Percentiles rank a stretch among this genome's conserved stretches.
phyloP scores from a whole-genome alignment of 345 rosid genomes.

The Punica granatum region DNA sequence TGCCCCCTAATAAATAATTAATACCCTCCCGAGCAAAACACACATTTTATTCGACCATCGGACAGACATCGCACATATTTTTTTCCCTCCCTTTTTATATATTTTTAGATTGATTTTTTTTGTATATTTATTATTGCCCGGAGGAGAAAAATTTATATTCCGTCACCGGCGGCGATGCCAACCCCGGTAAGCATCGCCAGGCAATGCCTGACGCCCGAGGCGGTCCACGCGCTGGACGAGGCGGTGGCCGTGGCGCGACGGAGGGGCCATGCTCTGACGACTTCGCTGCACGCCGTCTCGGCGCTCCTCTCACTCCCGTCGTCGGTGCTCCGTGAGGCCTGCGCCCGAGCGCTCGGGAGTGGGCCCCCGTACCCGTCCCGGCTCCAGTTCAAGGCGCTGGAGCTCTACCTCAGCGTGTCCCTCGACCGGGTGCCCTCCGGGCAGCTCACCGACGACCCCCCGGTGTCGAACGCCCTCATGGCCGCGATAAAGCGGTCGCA shows the following conservation, averaged over 20 bases:
- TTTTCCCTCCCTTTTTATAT: not conserved
- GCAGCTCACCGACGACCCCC: slow-evolving; percentile 48
- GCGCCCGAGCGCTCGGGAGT: slow-evolving; percentile 58
- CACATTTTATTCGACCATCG: not conserved
- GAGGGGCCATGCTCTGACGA: slow-evolving; percentile 69
- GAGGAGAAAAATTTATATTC: not conserved
- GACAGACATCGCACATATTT: not conserved
- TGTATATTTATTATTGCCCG: not conserved
- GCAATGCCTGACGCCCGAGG: slow-evolving; percentile 77
- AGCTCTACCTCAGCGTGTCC: slow-evolving; percentile 74
- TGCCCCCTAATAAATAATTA: slow-evolving; percentile 21
- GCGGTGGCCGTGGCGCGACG: slow-evolving; percentile 69
- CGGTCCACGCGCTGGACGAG: slow-evolving; percentile 74
- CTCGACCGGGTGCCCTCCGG: slow-evolving; percentile 77
- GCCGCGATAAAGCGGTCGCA: slow-evolving; percentile 96
- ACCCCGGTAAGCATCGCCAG: slow-evolving; percentile 73
- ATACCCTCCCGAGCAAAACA: not conserved
- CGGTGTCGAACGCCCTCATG: slow-evolving; percentile 89
- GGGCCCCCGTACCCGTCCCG: slow-evolving; percentile 52
- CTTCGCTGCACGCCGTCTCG: slow-evolving; percentile 82
- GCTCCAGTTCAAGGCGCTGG: slow-evolving; percentile 75
- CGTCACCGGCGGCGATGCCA: slow-evolving; percentile 75
- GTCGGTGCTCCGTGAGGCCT: slow-evolving; percentile 67
- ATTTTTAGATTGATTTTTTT: not conserved
- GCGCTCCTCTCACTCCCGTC: slow-evolving; percentile 67